These are phyloP conservation scores for Citrus maxima DNA, from an alignment of 345 rosid species.

Conservation along the genomic window DNA sequence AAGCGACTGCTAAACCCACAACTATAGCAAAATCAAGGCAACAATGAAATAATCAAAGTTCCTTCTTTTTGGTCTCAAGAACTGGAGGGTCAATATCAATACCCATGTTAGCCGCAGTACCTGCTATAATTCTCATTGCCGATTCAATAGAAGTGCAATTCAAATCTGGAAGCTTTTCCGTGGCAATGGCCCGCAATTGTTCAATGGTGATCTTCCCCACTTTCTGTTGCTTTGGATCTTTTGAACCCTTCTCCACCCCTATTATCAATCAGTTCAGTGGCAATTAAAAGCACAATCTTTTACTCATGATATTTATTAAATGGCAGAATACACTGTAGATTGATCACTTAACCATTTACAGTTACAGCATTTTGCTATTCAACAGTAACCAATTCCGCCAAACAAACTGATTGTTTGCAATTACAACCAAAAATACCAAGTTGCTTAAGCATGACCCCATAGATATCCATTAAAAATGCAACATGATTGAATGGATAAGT, in stretches of 20 bases:
- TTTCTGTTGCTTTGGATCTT: slow-evolving; percentile 66
- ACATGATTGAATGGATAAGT: not conserved
- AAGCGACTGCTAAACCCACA: slow-evolving; percentile 8
- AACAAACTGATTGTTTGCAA: not conserved
- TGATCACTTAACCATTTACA: not conserved
- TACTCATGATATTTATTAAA: not conserved
- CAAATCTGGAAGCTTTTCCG: slow-evolving; percentile 82
- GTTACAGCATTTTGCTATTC: not conserved
- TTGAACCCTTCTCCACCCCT: slow-evolving; percentile 89
- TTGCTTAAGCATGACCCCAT: not conserved
- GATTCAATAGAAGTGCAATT: slow-evolving; percentile 77
- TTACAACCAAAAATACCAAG: not conserved
- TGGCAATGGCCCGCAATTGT: slow-evolving; percentile 60
- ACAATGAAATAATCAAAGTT: slow-evolving; percentile 8
- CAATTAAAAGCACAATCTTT: not conserved
- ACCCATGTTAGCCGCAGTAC: slow-evolving; percentile 95
- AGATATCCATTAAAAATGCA: not conserved
- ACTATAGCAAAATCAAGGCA: not conserved
- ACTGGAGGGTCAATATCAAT: slow-evolving; percentile 82
- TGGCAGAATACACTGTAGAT: not conserved
- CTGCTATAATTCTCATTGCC: slow-evolving; percentile 90
- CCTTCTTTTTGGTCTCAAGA: slow-evolving; percentile 75
- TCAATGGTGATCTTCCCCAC: slow-evolving; percentile 77
- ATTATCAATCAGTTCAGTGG: slow-evolving; percentile 7
- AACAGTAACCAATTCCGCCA: not conserved